Evolutionary conservation across 345 rosid genomes (phyloP).

Genomic region (Xanthoceras sorbifolium): DNA sequence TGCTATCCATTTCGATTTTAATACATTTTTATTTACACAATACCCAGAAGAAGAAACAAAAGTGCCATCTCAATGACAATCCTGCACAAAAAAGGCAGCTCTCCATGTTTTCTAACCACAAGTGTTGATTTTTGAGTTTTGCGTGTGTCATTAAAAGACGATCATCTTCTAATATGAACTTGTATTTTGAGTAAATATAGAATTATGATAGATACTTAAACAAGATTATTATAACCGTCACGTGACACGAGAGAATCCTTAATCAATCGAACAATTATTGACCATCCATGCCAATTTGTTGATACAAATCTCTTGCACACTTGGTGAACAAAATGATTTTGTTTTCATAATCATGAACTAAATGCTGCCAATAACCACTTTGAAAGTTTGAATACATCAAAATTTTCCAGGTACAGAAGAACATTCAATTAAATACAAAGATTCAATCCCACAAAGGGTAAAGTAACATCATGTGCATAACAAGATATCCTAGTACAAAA

Average conservation of each 20-base stretch:
- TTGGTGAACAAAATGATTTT: not conserved
- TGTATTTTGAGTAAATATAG: too few relatives aligned
- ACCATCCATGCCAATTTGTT: not conserved
- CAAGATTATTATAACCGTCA: too few relatives aligned
- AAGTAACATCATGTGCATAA: not conserved
- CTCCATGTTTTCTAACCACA: too few relatives aligned
- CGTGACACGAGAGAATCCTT: too few relatives aligned
- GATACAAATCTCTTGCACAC: not conserved
- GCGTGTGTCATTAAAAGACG: not conserved
- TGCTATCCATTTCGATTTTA: not conserved
- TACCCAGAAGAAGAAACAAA: too few relatives aligned
- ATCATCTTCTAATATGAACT: too few relatives aligned
- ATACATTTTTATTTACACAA: too few relatives aligned
- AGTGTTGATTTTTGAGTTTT: not conserved
- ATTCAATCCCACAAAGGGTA: not conserved
- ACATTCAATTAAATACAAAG: not conserved
- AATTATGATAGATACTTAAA: too few relatives aligned
- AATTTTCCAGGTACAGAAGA: not conserved
- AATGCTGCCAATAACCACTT: not conserved
- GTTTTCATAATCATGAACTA: not conserved
- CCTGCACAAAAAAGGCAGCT: not conserved
- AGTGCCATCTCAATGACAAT: not conserved
- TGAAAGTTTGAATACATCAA: too few relatives aligned
- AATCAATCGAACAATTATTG: not conserved
- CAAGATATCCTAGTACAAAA: not conserved